A percentile compares a stretch with the other conserved stretches of the same genome.
Evolutionary conservation across 139 green algal species (phyloP).

Genomic region (Monoraphidium neglectum): DNA sequence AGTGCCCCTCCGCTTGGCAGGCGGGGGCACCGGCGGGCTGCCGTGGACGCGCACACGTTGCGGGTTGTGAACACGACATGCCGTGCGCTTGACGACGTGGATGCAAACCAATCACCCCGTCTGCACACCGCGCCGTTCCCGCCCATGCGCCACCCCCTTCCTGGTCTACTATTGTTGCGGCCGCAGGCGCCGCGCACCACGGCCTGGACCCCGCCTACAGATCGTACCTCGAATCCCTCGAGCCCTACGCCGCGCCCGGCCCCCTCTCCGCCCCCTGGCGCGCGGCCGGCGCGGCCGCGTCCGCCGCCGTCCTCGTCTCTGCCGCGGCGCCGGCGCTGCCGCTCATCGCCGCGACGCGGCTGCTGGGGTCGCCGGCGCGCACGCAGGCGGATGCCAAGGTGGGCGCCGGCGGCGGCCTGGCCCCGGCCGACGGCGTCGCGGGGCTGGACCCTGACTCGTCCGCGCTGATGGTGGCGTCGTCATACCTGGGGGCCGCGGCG

Average conservation of each 20-base stretch:
- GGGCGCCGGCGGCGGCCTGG: background rate
- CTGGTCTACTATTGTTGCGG: background rate
- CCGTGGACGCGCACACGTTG: background rate
- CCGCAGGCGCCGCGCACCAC: constrained; percentile 31
- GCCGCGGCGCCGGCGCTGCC: constrained; percentile 15
- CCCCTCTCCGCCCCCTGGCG: background rate
- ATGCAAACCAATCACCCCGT: background rate
- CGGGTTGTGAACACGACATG: background rate
- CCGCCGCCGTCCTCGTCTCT: constrained; percentile 5
- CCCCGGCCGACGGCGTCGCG: background rate
- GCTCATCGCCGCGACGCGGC: background rate
- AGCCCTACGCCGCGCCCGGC: constrained; percentile 16
- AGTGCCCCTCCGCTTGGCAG: background rate
- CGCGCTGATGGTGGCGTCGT: constrained; percentile 9
- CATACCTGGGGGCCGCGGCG: background rate
- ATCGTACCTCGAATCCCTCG: constrained; percentile 22
- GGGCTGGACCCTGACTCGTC: background rate
- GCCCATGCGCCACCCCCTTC: background rate
- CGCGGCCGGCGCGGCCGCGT: constrained; percentile 11
- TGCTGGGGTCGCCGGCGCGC: background rate
- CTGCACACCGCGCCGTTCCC: background rate
- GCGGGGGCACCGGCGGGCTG: background rate
- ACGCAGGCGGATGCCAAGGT: background rate
- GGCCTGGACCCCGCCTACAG: constrained; percentile 24
- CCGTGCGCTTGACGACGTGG: background rate